Evolutionary conservation across 2,329 filamentous ascomycete species (phyloP).

Genomic region (Chaetomium strumarium): DNA sequence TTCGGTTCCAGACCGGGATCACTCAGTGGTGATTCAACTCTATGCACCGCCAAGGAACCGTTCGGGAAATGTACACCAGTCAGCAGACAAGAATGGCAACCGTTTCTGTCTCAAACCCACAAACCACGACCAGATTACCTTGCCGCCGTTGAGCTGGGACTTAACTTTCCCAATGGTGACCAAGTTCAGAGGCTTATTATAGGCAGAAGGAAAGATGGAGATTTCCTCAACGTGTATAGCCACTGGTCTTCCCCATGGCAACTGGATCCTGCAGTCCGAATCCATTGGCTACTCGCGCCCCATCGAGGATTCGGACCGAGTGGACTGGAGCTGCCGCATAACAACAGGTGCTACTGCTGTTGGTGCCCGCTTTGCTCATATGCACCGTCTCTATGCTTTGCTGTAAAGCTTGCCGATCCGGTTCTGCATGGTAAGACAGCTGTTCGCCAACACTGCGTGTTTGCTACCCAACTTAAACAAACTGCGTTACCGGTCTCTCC

Average conservation of each 20-base stretch:
- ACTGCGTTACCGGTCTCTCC: no score
- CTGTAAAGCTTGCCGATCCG: neutral
- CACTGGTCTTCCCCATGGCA: no score
- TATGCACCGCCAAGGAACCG: no score
- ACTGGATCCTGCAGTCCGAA: no score
- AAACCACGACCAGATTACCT: no score
- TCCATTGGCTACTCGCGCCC: slow-evolving; percentile 3
- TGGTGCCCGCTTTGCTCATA: slow-evolving; percentile 3
- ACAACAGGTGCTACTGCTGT: neutral
- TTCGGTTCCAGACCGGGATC: no score
- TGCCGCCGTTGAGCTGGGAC: no score
- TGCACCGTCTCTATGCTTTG: slow-evolving; percentile 1
- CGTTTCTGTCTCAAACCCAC: neutral
- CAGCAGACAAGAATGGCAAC: neutral
- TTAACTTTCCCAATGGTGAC: neutral
- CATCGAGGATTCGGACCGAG: neutral
- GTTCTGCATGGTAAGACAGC: neutral
- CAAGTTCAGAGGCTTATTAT: no score
- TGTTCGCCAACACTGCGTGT: neutral
- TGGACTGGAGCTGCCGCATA: neutral
- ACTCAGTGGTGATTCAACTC: no score
- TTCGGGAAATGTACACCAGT: no score
- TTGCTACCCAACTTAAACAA: neutral
- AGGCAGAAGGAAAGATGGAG: no score
- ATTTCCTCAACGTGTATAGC: neutral